Evolutionary conservation across 1,284 basidiomycete species (phyloP), one percentile per base, ranked within the genome.

Genomic region (Cronartium ribicola): DNA sequence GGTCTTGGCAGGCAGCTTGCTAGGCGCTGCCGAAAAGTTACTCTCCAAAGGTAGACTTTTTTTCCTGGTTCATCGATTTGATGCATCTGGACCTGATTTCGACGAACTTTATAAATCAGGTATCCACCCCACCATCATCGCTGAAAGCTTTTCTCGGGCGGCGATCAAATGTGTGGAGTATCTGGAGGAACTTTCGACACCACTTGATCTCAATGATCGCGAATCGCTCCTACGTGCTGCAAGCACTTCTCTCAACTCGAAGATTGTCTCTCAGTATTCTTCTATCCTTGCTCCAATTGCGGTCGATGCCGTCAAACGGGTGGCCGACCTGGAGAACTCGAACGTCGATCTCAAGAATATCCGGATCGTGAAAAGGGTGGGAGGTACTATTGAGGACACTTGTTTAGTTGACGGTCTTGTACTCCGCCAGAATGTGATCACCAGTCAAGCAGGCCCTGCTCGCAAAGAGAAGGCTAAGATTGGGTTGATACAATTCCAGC

Each of bases 181-280:
- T 82, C 84, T 99, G 62, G 91, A 89, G 36, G 94, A 96, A 78
- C 90, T 98, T 77, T 92, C 93, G 4, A 90, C 90, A 3, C 94
- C 95, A 0, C 89, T 99, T 70, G 91, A 98, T 83, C 84, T 99
- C 71, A 89, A 87, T 76, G 96, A 99, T 83, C 89, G 88, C 77
- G 87, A 90, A 60, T 90, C 87, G 75, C 86, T 99, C 7, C 84
- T 98, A 20, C 89, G 93, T 66, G 96, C 94, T 22, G 96, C 96
- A 5, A 92, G 90, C 79, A 99, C 96, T 0, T 93, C 91, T 73
- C 84, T 99, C 67, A 98, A 96, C 84, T 98, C 95, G 71, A 99
- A 98, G 92, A 97, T 99, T 79, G 96, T 98, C 62, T 98, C 95
- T 20, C 96, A 98, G 86, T 98, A 98, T 83, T 98, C 96, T 4